Conservation (phyloP, 2,329 filamentous ascomycete genomes). For the Beauveria scarabaeidicola region DNA sequence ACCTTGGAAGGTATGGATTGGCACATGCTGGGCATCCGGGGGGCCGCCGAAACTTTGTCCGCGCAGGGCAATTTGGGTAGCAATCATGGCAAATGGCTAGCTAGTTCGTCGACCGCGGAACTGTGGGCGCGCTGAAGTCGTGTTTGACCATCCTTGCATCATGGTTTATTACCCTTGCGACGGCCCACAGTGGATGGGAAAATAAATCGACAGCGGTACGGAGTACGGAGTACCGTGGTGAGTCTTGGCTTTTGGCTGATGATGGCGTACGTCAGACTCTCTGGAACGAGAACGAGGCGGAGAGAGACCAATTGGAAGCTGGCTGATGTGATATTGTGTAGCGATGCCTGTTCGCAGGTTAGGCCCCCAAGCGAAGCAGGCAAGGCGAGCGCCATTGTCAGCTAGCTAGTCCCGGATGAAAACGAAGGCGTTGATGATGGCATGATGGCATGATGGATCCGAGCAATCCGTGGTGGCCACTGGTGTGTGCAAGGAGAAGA, state of each 20-base stretch:
- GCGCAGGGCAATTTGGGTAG: background rate
- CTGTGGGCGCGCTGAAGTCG: background rate
- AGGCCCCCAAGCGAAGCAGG: background rate
- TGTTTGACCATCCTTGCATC: background rate
- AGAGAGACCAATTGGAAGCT: slow-evolving; percentile 1
- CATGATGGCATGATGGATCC: background rate
- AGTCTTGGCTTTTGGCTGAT: slow-evolving; percentile 1
- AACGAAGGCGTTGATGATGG: background rate
- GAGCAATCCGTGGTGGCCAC: background rate
- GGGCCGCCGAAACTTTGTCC: slow-evolving; percentile 3
- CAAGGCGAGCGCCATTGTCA: slow-evolving; percentile 8
- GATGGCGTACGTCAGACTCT: slow-evolving; percentile 3
- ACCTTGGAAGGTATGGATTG: background rate
- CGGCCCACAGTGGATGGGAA: background rate
- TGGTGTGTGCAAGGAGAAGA: background rate
- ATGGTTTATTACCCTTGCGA: background rate
- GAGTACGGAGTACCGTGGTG: too few relatives aligned
- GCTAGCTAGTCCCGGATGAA: background rate
- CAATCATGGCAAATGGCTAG: background rate
- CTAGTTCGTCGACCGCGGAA: background rate
- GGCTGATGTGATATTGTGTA: slow-evolving; percentile 5
- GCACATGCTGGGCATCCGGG: background rate
- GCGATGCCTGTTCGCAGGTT: background rate
- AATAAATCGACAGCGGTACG: background rate
- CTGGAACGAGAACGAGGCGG: background rate